phyloP scores from a whole-genome alignment of 2,329 filamentous ascomycete species.

The Microcyclospora pomicola region DNA sequence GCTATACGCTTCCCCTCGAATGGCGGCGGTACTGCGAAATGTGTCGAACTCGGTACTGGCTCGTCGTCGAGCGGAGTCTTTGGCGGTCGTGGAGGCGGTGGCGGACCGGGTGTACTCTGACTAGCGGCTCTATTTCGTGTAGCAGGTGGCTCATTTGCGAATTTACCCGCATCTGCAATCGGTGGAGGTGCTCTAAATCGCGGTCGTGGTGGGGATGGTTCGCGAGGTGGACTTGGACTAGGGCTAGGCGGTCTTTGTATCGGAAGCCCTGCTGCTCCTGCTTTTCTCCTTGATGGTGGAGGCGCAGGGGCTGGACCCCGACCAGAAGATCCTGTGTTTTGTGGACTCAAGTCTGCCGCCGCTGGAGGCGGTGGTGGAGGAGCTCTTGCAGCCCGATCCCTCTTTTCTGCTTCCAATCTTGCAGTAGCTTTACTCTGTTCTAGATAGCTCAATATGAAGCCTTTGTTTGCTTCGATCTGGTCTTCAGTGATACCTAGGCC shows the following conservation, averaged over 20 bases:
- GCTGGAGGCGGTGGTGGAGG: slow-evolving; percentile 50
- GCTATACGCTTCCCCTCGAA: slow-evolving; percentile 51
- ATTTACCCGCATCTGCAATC: slow-evolving; percentile 79
- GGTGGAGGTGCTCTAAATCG: slow-evolving; percentile 78
- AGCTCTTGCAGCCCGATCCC: slow-evolving; percentile 38
- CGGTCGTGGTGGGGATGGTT: slow-evolving; percentile 55
- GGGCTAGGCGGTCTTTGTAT: slow-evolving; percentile 33
- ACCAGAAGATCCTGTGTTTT: slow-evolving; percentile 44
- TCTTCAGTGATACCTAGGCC: slow-evolving; percentile 56
- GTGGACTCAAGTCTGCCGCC: slow-evolving; percentile 41
- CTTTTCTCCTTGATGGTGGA: slow-evolving; percentile 27
- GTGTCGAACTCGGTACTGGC: slow-evolving; percentile 18
- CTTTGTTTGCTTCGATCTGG: slow-evolving; percentile 52
- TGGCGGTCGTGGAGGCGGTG: slow-evolving; percentile 37
- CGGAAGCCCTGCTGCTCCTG: slow-evolving; percentile 22
- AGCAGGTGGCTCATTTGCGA: slow-evolving; percentile 42
- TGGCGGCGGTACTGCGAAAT: slow-evolving; percentile 66
- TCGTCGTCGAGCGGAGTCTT: slow-evolving; percentile 50
- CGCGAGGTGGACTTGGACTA: slow-evolving; percentile 47
- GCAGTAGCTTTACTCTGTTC: slow-evolving; percentile 46
- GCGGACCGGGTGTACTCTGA: slow-evolving; percentile 17
- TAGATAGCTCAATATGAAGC: slow-evolving; percentile 55
- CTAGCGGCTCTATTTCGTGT: slow-evolving; percentile 39
- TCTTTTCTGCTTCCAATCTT: slow-evolving; percentile 29
- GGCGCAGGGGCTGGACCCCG: slow-evolving; percentile 48